A percentile compares a stretch with the other conserved stretches of the same genome.
Conservation (phyloP, 2,329 filamentous ascomycete genomes). For the Aureobasidium lini region DNA sequence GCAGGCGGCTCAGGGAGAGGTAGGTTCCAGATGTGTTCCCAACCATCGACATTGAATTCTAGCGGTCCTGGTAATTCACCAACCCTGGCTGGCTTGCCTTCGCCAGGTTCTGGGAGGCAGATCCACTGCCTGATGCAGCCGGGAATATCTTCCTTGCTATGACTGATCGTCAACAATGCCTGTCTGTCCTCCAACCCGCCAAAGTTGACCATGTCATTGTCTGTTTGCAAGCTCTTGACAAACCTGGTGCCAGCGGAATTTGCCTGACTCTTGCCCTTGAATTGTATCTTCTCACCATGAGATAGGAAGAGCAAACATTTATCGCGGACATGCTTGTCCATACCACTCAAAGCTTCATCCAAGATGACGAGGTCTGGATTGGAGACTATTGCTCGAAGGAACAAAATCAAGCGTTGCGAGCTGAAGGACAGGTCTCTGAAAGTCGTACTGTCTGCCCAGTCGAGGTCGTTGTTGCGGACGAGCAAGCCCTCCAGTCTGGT, state of each 20-base stretch:
- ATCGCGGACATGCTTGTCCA: slow-evolving; percentile 59
- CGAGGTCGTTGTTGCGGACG: slow-evolving; percentile 24
- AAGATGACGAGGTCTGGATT: slow-evolving; percentile 43
- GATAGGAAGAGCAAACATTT: slow-evolving; percentile 77
- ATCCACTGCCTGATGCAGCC: slow-evolving; percentile 77
- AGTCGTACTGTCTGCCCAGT: slow-evolving; percentile 60
- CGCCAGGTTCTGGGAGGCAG: slow-evolving; percentile 70
- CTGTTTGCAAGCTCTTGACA: slow-evolving; percentile 25
- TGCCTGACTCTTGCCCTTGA: background rate
- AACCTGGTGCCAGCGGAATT: background rate
- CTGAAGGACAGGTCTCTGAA: slow-evolving; percentile 74
- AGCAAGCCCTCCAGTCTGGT: background rate
- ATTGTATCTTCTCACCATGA: slow-evolving; percentile 29
- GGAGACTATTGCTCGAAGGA: slow-evolving; percentile 51
- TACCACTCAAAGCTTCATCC: slow-evolving; percentile 45
- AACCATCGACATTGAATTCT: slow-evolving; percentile 48
- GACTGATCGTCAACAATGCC: slow-evolving; percentile 85
- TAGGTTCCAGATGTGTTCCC: slow-evolving; percentile 57
- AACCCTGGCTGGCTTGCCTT: slow-evolving; percentile 52
- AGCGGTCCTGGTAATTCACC: slow-evolving; percentile 58
- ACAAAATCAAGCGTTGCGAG: slow-evolving; percentile 75
- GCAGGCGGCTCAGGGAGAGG: background rate
- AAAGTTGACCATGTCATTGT: slow-evolving; percentile 44
- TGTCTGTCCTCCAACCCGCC: slow-evolving; percentile 61
- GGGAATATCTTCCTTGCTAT: slow-evolving; percentile 84